Evolutionary conservation across 1,284 basidiomycete species (phyloP), one percentile per base, ranked within the genome.

Genomic region (Neolentinus lepideus): DNA sequence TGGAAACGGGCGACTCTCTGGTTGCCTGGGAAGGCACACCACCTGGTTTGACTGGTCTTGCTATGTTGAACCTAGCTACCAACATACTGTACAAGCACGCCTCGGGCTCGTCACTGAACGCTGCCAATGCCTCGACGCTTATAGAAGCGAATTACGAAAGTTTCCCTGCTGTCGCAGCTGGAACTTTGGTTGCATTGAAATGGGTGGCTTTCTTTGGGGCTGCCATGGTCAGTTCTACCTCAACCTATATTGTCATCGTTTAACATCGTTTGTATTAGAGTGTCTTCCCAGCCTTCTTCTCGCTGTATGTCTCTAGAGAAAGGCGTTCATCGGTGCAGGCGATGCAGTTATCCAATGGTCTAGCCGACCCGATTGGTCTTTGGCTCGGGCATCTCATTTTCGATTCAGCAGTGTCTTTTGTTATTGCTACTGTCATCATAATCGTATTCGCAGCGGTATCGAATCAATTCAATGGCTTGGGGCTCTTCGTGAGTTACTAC

Each of bases 331-430:
- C 80, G 43, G 87, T 85, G 1, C 88, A 85, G 69, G 87, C 85
- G 3, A 92, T 88, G 85, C 84, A 88, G 59, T 70, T 87, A 26
- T 89, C 85, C 31, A 92, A 92, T 64, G 90, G 90, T 0, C 72
- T 91, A 29, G 78, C 83, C 3, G 75, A 87, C 54, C 88, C 90
- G 3, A 67, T 81, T 27, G 87, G 85, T 0, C 73, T 92, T 24
- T 92, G 90, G 89, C 71, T 91, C 1, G 90, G 90, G 0, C 90
- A 92, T 67, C 74, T 91, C 4, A 71, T 87, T 61, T 90, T 88
- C 67, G 90, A 92, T 64, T 73, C 82, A 0, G 77, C 88, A 2
- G 79, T 80, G 60, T 76, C 81, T 1, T 56, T 84, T 16, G 66
- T 86, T 31, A 67, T 79, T 16, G 75, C 86, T 0, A 83, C 83